Evolutionary conservation across 2,329 filamentous ascomycete species (phyloP).

Genomic region (Fusarium sambucinum): DNA sequence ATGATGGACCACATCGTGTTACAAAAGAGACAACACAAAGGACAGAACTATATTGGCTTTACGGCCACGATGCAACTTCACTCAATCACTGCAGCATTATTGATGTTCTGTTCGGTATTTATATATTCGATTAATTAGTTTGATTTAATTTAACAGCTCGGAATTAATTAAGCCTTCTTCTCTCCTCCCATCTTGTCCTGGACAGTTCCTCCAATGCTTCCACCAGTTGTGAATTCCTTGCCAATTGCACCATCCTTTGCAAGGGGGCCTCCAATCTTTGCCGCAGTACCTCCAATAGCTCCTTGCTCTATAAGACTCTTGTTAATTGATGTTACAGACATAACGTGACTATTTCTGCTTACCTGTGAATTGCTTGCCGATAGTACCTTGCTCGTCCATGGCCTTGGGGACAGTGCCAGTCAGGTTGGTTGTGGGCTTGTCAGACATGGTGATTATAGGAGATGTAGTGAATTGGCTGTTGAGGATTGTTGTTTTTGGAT

Average conservation of each 20-base stretch:
- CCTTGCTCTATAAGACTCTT: conserved; percentile 55
- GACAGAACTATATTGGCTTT: not conserved
- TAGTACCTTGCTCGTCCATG: conserved; percentile 62
- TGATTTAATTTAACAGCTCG: not conserved
- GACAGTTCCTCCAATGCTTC: conserved; percentile 65
- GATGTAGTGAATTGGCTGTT: fast-evolving
- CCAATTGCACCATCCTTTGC: conserved; percentile 65
- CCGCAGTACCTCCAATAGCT: conserved; percentile 62
- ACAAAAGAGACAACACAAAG: not conserved
- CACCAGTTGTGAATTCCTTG: conserved; percentile 66
- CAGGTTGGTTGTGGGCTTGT: conserved; percentile 21
- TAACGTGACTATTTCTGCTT: not conserved
- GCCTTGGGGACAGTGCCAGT: conserved; percentile 51
- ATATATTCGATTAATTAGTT: not conserved
- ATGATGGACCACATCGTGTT: conserved; percentile 6
- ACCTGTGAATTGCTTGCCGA: conserved; percentile 69
- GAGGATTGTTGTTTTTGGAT: not conserved
- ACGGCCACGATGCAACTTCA: too few species aligned
- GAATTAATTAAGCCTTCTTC: conserved; percentile 42
- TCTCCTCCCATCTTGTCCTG: conserved; percentile 60
- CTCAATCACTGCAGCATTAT: too few species aligned
- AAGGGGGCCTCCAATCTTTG: conserved; percentile 64
- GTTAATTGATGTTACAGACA: fast-evolving
- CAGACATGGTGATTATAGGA: conserved; percentile 21
- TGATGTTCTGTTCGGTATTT: fast-evolving